A percentile compares a stretch with the other conserved stretches of the same genome.
Conservation (phyloP, 2,329 filamentous ascomycete species). For the Penicillium brasilianum region DNA sequence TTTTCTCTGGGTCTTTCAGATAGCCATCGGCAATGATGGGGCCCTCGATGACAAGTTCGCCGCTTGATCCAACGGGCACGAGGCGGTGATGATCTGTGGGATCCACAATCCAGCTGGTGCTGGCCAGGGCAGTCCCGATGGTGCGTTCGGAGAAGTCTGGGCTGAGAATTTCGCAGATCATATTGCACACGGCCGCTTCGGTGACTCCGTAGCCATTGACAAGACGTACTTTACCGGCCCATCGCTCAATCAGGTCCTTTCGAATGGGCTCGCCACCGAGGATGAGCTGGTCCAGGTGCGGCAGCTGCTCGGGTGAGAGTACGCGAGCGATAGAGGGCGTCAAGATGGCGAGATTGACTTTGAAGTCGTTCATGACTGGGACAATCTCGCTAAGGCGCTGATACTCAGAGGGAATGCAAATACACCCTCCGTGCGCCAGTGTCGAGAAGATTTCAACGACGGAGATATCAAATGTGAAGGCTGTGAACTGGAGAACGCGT, state of each 20-base stretch:
- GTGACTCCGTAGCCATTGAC: constrained; percentile 12
- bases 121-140: constrained; percentile 8
- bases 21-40: constrained; percentile 9
- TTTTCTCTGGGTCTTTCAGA: constrained; percentile 8
- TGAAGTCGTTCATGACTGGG: not conserved
- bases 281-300: constrained; percentile 9
- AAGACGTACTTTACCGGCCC: not conserved
- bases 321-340: not conserved
- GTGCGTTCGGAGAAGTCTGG: not conserved
- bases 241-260: constrained; percentile 2
- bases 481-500: not conserved
- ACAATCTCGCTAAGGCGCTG: not conserved
- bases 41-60: constrained; percentile 12
- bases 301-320: constrained; percentile 3
- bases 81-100: not conserved
- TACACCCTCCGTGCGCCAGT: not conserved
- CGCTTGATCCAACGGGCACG: not conserved
- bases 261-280: constrained; percentile 8
- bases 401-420: not conserved
- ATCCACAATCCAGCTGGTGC: constrained; percentile 13
- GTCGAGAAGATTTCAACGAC: not conserved
- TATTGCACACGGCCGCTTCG: constrained; percentile 10
- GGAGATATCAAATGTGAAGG: not conserved
- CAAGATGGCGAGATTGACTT: not conserved
- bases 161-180: constrained; percentile 5